Evolutionary conservation across 345 rosid genomes (phyloP).

Genomic region (Corchorus olitorius): DNA sequence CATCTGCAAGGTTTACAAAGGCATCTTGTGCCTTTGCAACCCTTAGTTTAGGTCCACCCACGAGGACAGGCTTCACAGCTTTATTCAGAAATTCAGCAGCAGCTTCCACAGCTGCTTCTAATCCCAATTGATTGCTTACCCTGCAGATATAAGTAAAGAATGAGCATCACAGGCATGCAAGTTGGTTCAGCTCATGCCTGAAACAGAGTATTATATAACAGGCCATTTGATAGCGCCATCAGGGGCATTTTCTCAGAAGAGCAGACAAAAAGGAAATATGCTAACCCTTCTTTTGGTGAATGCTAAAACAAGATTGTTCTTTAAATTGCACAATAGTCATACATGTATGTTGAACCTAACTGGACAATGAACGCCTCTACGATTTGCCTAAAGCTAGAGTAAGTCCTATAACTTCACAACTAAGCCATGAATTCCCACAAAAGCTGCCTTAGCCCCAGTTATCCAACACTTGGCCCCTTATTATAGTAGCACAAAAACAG

Average conservation of each 20-base stretch:
- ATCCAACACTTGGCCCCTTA: background rate
- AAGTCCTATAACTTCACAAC: no score
- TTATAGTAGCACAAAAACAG: background rate
- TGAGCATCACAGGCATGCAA: slow-evolving; percentile 3
- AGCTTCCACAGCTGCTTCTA: slow-evolving; percentile 78
- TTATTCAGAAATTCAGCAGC: slow-evolving; percentile 62
- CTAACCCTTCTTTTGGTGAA: no score
- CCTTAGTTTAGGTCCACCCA: slow-evolving; percentile 70
- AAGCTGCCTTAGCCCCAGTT: no score
- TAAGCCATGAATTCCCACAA: no score
- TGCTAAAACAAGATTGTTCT: no score
- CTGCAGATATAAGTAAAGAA: slow-evolving; percentile 37
- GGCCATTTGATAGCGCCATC: background rate
- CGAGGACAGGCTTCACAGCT: slow-evolving; percentile 75
- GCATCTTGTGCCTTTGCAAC: slow-evolving; percentile 58
- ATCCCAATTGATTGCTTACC: slow-evolving; percentile 61
- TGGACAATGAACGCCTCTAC: no score
- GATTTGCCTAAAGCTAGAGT: no score
- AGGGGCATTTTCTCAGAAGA: background rate
- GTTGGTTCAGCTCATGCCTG: background rate
- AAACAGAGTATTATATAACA: background rate
- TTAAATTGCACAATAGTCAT: no score
- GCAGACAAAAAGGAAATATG: background rate
- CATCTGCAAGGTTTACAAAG: slow-evolving; percentile 53
- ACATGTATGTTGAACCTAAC: no score